Evolutionary conservation across 768 basidiomycete genomes (phyloP), one percentile per base, ranked within the genome.

Genomic region (Leccinellum albellum): DNA sequence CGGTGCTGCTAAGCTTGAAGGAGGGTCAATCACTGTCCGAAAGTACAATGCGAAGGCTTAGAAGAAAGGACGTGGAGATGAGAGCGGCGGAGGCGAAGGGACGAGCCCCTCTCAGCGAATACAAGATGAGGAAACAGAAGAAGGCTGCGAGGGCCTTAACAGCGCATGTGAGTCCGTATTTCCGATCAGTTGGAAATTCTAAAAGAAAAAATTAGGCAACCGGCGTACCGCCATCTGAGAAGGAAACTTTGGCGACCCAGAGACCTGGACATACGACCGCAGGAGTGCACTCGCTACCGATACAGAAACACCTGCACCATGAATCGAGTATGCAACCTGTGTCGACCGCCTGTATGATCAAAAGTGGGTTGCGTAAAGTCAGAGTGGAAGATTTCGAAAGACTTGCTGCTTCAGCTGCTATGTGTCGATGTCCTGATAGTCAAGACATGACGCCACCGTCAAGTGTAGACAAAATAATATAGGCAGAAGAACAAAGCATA

Each of bases 11-110:
- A 14, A 60, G 55, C 52, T 58, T 70, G 54, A 65, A 61, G 48
- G 67, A 68, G 40, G 68, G 66, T 23, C 53, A 65, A 13, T 26
- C 7, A 3, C 46, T 68, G 28, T 70, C 68, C 1, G 66, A 68
- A 46, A 70, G 67, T 46, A 70, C 68, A 4, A 13, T 59, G 6
- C 63, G 67, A 48, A 57, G 68, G 47, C 35, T 68, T 2, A 65
- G 68, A 49, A 63, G 67, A 32, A 70, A 54, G 26, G 68, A 60
- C 5, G 59, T 57, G 8, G 68, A 68, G 45, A 53, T 42, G 13
- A 61, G 58, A 48, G 61, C 58, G 1, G 67, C 67, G 1, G 60
- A 53, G 14, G 61, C 66, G 0, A 66, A 70, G 12, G 66, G 67
- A 10, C 60, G 67, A 40, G 32, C 53, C 24, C 61, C 67, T 42